A percentile compares a stretch with the other conserved stretches of the same genome.
phyloP scores from a whole-genome alignment of 2,329 filamentous ascomycete species.

The Fusarium incarnatum region DNA sequence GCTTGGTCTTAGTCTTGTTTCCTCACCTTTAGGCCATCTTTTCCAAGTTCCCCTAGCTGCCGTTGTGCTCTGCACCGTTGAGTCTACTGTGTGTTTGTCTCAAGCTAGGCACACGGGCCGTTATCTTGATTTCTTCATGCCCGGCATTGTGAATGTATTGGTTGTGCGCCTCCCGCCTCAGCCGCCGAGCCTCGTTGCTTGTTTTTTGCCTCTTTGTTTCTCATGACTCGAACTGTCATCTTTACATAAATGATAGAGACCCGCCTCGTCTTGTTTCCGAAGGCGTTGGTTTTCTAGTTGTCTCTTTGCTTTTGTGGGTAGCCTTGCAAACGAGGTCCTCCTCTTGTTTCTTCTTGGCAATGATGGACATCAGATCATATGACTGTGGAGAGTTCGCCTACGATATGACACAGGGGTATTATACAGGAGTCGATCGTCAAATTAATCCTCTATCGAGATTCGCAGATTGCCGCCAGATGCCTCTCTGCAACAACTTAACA shows the following conservation, averaged over 20 bases:
- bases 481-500: background rate
- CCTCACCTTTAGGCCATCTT: background rate
- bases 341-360: background rate
- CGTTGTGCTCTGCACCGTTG: background rate
- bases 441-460: background rate
- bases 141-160: background rate
- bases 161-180: background rate
- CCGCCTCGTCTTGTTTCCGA: background rate
- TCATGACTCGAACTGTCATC: background rate
- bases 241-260: background rate
- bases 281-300: background rate
- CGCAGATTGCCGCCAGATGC: background rate
- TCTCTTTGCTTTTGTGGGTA: background rate
- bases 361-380: constrained; percentile 3
- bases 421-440: background rate
- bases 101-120: background rate
- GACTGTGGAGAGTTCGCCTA: background rate
- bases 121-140: background rate
- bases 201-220: background rate
- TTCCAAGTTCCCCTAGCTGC: background rate
- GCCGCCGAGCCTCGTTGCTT: background rate
- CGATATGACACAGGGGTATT: background rate
- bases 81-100: background rate
- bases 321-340: background rate
- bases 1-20: background rate